Base-by-base conservation (phyloP, 2,329 filamentous ascomycete species). In the Colletotrichum truncatum region DNA sequence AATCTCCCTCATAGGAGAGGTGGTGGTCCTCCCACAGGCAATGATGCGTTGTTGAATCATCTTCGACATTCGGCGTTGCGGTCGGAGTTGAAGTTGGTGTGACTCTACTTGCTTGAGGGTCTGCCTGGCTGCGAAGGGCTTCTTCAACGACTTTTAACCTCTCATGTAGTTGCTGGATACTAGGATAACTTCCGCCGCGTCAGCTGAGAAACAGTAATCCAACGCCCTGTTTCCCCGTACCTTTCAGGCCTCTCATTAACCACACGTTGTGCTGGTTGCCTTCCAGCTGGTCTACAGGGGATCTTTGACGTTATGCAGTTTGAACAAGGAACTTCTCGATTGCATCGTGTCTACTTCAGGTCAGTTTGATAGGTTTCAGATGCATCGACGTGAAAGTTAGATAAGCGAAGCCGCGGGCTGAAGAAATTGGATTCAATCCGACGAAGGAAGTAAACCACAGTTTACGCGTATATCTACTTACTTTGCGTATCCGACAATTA, bases 301-400 rank as follows among this genome's bases (percentile, higher is more conserved):
- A 70, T 68, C 7, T 65, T 68, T 12, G 69, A 70, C 4, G 69
- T 70, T 7, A 70, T 45, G 41, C 69, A 70, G 32, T 70, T 70
- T 32, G 69, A 70, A 60, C 69, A 70, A 16, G 69, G 69, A 12
- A 45, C 34, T 16, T 70, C 63, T 53, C 69, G 59, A 26, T 70
- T 70, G 43, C 69, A 70, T 55, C 68, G 59, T 14, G 68, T 69
- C 69, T 63, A 30, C 9, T 26, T 9, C 1, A 26, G 25, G 52
- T 56, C 30, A 63, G 48, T 12, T 18, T 46, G 21, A 46, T 23
- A 23, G 14, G 26, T 21, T 46, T 26, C n/a, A 43, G 39, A 25
- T 8, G 11, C 18, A 25, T 6, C 39, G 25, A 5, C 3, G 2
- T 14, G 43, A 46, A 43, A 46, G 43, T n/a, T n/a, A 23, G 43